These are phyloP conservation scores for Pseudodiploospora longispora DNA, from an alignment of 2,329 filamentous ascomycete species.

Conservation along the genomic window DNA sequence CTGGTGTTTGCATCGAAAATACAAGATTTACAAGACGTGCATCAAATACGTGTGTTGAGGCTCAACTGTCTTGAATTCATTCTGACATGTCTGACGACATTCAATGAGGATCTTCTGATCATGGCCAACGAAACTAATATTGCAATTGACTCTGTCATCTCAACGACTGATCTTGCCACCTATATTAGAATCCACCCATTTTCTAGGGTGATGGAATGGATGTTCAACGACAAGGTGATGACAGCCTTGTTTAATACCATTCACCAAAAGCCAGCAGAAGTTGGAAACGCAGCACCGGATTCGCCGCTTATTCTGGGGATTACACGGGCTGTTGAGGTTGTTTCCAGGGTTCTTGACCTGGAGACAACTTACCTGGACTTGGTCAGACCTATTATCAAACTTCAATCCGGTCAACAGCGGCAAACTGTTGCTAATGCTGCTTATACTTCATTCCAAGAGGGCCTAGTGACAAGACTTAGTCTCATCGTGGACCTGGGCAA, in stretches of 20 bases:
- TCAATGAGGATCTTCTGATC: conserved; percentile 89
- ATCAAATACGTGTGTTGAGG: conserved; percentile 65
- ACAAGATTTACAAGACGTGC: conserved; percentile 55
- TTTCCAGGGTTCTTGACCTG: conserved; percentile 74
- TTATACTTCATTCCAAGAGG: conserved; percentile 87
- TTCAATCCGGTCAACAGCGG: conserved; percentile 50
- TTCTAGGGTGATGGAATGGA: conserved; percentile 91
- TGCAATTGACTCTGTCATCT: conserved; percentile 66
- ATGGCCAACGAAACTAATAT: conserved; percentile 74
- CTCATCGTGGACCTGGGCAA: conserved; percentile 76
- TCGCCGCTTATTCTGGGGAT: conserved; percentile 77
- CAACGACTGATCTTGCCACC: conserved; percentile 62
- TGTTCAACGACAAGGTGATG: conserved; percentile 89
- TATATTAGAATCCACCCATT: conserved; percentile 92
- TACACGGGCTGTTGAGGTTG: conserved; percentile 71
- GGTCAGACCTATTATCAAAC: conserved; percentile 69
- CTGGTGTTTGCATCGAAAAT: conserved; percentile 63
- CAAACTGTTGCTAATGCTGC: conserved; percentile 58
- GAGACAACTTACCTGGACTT: conserved; percentile 90
- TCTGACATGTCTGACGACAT: conserved; percentile 67
- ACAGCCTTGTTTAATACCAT: conserved; percentile 69
- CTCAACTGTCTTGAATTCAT: conserved; percentile 81
- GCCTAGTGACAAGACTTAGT: conserved; percentile 69
- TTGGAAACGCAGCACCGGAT: conserved; percentile 64
- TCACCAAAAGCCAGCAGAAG: conserved; percentile 64